Conservation (phyloP, 768 basidiomycete genomes). For the Pulveroboletus frians region DNA sequence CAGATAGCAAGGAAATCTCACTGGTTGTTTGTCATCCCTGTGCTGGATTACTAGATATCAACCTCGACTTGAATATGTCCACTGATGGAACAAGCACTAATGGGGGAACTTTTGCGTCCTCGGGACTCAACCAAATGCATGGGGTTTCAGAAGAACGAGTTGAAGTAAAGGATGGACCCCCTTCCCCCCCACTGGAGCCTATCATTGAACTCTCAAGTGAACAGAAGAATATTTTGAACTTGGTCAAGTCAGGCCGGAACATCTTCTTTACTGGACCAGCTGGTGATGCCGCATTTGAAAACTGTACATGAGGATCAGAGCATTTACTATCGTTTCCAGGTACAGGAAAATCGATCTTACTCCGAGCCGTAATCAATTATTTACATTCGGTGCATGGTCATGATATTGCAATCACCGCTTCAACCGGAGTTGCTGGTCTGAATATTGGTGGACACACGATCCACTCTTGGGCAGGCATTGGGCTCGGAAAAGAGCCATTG, state of each 20-base stretch:
- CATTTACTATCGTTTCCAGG: conserved; percentile 29
- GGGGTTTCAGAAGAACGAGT: background rate
- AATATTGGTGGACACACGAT: conserved; percentile 69
- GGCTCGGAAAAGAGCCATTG: conserved; percentile 48
- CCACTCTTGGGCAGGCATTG: conserved; percentile 63
- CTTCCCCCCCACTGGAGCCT: conserved; percentile 5
- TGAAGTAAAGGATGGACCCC: background rate
- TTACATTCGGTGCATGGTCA: conserved; percentile 29
- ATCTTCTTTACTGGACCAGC: conserved; percentile 77
- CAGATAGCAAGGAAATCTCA: background rate
- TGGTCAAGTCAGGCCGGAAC: conserved; percentile 50
- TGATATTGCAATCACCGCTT: conserved; percentile 57
- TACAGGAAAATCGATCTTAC: conserved; percentile 69
- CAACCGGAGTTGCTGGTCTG: conserved; percentile 60
- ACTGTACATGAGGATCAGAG: background rate
- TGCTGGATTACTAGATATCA: conserved; percentile 12
- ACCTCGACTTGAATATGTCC: conserved; percentile 16
- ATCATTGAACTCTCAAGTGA: conserved; percentile 32
- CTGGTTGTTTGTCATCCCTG: background rate
- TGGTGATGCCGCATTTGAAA: conserved; percentile 34
- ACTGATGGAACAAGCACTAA: background rate
- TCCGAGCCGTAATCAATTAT: conserved; percentile 52
- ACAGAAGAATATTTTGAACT: conserved; percentile 37
- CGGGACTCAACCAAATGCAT: background rate
- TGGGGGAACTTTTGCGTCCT: background rate